These are phyloP conservation scores for Candida smagusa DNA, from an alignment of 1,139 yeast species.

Conservation along the genomic window DNA sequence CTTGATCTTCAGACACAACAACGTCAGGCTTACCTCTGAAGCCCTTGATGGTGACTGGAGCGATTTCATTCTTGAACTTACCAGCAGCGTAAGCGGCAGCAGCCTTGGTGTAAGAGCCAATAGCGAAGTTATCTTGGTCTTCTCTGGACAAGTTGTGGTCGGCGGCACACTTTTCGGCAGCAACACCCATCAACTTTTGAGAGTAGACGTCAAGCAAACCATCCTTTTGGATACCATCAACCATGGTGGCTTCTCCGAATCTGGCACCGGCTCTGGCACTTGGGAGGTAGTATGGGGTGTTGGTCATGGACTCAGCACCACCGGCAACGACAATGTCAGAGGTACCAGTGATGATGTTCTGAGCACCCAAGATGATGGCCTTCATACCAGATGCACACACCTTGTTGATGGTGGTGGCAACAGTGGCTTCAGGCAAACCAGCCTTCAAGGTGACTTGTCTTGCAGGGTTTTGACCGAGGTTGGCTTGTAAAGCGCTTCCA, in stretches of 20 bases:
- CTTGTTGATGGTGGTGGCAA: conserved; percentile 90
- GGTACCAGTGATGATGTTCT: conserved; percentile 79
- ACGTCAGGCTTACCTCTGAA: conserved; percentile 89
- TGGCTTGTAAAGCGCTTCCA: conserved; percentile 92
- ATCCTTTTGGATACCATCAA: conserved; percentile 89
- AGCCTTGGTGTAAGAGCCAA: conserved; percentile 71
- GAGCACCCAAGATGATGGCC: conserved; percentile 86
- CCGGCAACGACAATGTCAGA: conserved; percentile 95
- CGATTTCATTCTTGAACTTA: conserved; percentile 75
- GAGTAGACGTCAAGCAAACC: conserved; percentile 91
- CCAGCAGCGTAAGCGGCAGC: conserved; percentile 75
- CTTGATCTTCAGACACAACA: conserved; percentile 69
- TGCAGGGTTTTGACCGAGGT: conserved; percentile 96
- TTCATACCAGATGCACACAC: conserved; percentile 98
- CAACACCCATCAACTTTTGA: conserved; percentile 87
- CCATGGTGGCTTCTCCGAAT: conserved; percentile 74
- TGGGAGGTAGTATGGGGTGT: conserved; percentile 91
- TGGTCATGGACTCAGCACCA: conserved; percentile 97
- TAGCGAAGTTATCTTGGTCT: conserved; percentile 70
- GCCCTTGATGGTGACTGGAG: conserved; percentile 86
- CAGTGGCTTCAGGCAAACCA: conserved; percentile 73
- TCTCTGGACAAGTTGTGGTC: conserved; percentile 65
- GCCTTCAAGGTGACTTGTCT: conserved; percentile 94
- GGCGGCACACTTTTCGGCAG: conserved; percentile 92
- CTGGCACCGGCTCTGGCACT: conserved; percentile 82